Evolutionary conservation across 1,284 basidiomycete genomes (phyloP).

Genomic region (Moesziomyces parantarcticus): DNA sequence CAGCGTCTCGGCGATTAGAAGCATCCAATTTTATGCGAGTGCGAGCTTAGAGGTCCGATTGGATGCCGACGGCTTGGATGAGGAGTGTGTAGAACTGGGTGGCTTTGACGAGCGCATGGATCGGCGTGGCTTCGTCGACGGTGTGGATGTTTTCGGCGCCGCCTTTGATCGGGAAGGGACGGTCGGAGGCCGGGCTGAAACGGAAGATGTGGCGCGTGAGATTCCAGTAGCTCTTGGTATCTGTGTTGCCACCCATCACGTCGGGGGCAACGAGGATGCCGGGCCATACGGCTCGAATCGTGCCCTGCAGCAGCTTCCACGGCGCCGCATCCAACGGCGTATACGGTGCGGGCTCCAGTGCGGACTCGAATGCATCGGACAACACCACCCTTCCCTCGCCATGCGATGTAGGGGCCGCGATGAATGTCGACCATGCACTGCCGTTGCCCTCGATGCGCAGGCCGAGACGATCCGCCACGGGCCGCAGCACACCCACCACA

Average conservation of each 20-base stretch:
- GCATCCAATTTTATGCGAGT: not conserved
- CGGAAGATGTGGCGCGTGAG: slow-evolving; percentile 73
- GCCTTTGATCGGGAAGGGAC: slow-evolving; percentile 32
- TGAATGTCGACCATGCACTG: slow-evolving; percentile 12
- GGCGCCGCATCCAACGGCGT: slow-evolving; percentile 70
- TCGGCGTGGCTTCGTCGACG: slow-evolving; percentile 73
- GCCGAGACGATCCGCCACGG: slow-evolving; percentile 71
- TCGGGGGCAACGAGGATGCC: slow-evolving; percentile 71
- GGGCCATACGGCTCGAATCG: slow-evolving; percentile 69
- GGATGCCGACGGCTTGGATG: slow-evolving; percentile 67
- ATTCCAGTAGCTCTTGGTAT: slow-evolving; percentile 73
- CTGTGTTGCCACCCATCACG: slow-evolving; percentile 72
- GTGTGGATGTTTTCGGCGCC: slow-evolving; percentile 73
- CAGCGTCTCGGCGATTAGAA: slow-evolving; percentile 25
- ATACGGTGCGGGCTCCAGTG: slow-evolving; percentile 74
- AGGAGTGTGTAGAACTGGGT: slow-evolving; percentile 71
- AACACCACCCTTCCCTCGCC: slow-evolving; percentile 26
- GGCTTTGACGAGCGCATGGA: slow-evolving; percentile 69
- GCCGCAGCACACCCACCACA: slow-evolving; percentile 70
- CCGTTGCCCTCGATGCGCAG: slow-evolving; percentile 70
- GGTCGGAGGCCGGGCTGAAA: slow-evolving; percentile 68
- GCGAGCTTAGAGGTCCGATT: not conserved
- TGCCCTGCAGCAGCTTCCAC: slow-evolving; percentile 72
- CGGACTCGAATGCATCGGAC: slow-evolving; percentile 69
- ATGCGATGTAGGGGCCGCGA: not conserved